Evolutionary conservation across 164 flowering plant species (phyloP), one percentile per base, ranked within the genome.

Genomic region (Tetrastigma voinierianum): DNA sequence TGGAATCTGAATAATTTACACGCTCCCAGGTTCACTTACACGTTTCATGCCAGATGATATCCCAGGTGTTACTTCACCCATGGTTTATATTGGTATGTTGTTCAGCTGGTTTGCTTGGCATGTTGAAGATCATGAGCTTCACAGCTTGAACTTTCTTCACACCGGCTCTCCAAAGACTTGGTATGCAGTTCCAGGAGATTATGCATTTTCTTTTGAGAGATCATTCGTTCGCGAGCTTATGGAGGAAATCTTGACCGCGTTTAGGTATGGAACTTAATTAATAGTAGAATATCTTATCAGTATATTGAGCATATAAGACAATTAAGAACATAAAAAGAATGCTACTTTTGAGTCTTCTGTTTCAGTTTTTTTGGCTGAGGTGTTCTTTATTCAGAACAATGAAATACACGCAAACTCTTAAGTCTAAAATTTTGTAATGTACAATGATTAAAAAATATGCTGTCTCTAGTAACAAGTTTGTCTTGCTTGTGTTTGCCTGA

Each of bases 41-140:
- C 93, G 97, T 25, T 96, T 87, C 69, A 96, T 96, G 99, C 90
- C 96, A 9, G 98, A 96, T 81, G 98, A 96, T 72, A 84, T 96
- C 18, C 99, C 98, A 14, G 99, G 99, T 60, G 99, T 96, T 74
- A 96, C 99, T 13, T 93, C 99, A 58, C 98, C 99, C 1, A 96
- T 96, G 99, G 80, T 96, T 47, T 96, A 96, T 70, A 85, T 96
- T 76, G 99, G 97, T 48, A 96, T 96, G 99, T 61, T 96, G 67
- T 96, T 88, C 79, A 96, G 99, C 79, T 96, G 99, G 99, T 96
- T 96, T 83, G 99, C 99, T 25, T 96, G 99, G 99, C 99, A 96
- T 81, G 95, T 96, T 67, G 99, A 96, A 79, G 99, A 96, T 81
- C 99, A 96, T 77, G 99, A 96, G 78, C 96, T 96, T 78, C 99